Evolutionary conservation across 805 yeast genomes (phyloP), one percentile per base, ranked within the genome.

Genomic region (Lipomyces anomalus): DNA sequence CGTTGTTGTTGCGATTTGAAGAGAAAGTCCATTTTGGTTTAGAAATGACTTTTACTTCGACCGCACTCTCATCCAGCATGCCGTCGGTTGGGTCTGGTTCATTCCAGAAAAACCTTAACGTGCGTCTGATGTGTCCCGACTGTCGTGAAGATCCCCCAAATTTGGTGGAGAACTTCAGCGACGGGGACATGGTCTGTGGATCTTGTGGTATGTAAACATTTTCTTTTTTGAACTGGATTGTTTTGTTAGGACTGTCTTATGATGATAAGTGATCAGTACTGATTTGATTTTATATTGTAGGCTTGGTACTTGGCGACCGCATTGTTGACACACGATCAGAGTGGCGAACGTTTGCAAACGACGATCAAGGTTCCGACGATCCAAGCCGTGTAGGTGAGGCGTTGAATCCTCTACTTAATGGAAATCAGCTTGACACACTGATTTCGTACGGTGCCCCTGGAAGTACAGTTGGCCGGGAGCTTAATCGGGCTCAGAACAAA

Each of bases 381-480:
- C 98, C 98, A 3, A 82, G 92, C 55, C 97, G 98, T 84, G 98
- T 90, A 53, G 98, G 98, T 66, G 97, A 89, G 62, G 97, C 97
- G 4, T 81, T 88, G 16, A 89, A 89, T 62, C 96, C 97, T 6
- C 70, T 89, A 44, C 73, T 92, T 56, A 97, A 89, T 61, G 84
- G 94, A 18, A 90, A 84, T 57, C 94, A 89, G 65, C 78, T 90
- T 45, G 86, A 94, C 13, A 90, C 98, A 3, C 81, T 89, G 72
- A 92, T 92, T 50, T 84, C 95, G 22, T 80, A 81, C 47, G 88
- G 83, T 17, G 85, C 86, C 32, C 94, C 87, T 36, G 94, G 89
- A 52, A 76, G 82, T n/a, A 76, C 80, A 50, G 76, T 79, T 2
- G 95, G 95, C n/a, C 73, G 95, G 51, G 97, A 90, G 55, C 74